phyloP scores from a whole-genome alignment of 2,329 filamentous ascomycete species.

The Sphaerulina populicola region DNA sequence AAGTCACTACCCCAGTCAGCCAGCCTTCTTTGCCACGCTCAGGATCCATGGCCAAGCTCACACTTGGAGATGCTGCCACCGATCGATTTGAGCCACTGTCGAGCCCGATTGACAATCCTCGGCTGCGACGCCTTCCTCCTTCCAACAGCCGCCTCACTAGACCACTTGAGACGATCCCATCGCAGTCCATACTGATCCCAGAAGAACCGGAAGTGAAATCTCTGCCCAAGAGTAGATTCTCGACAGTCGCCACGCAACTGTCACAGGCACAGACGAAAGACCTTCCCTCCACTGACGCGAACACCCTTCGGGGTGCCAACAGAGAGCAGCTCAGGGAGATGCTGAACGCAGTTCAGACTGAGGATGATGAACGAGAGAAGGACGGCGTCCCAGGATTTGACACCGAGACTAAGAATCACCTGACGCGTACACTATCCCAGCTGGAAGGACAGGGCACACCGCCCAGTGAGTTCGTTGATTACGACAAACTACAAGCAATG shows the following conservation, averaged over 20 bases:
- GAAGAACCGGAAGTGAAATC: background rate
- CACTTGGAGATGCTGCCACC: background rate
- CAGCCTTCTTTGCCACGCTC: slow-evolving; percentile 5
- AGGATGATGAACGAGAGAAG: background rate
- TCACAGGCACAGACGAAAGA: background rate
- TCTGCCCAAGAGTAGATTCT: background rate
- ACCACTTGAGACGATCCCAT: slow-evolving; percentile 25
- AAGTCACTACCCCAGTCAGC: slow-evolving; percentile 20
- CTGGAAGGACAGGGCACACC: slow-evolving; percentile 6
- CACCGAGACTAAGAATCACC: slow-evolving; percentile 8
- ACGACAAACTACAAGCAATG: slow-evolving; percentile 1
- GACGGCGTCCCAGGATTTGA: background rate
- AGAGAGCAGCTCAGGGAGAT: background rate
- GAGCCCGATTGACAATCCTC: slow-evolving; percentile 1
- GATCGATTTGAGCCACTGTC: background rate
- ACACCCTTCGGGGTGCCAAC: background rate
- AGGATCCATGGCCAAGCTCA: background rate
- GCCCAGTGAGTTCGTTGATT: slow-evolving; percentile 1
- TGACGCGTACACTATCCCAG: slow-evolving; percentile 7
- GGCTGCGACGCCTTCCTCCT: slow-evolving; percentile 11
- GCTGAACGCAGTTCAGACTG: background rate
- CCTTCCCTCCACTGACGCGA: background rate
- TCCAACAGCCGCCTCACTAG: slow-evolving; percentile 24
- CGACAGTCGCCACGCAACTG: background rate
- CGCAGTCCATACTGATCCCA: slow-evolving; percentile 18